Percentiles rank a stretch among this genome's conserved stretches.
These are phyloP conservation scores for Tricholoma sp. DNA, from an alignment of 768 basidiomycete species.

Conservation along the genomic window DNA sequence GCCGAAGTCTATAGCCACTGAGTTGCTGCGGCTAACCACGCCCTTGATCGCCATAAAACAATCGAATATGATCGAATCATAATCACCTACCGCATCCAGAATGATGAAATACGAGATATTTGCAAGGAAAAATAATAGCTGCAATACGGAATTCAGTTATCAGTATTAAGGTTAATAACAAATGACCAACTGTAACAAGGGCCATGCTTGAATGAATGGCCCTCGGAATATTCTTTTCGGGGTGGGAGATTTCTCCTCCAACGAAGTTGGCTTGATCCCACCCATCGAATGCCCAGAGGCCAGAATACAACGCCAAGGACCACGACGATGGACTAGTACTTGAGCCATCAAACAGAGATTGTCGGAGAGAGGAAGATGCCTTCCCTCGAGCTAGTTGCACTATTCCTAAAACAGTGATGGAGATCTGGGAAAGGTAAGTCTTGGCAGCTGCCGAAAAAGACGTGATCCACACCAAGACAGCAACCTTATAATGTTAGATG, in stretches of 20 bases:
- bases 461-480: constrained; percentile 52
- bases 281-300: constrained; percentile 93
- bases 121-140: constrained; percentile 74
- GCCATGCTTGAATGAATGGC: constrained; percentile 90
- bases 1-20: constrained; percentile 90
- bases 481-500: constrained; percentile 36
- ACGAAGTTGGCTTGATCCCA: constrained; percentile 95
- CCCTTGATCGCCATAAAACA: constrained; percentile 27
- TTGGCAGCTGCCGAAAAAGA: neutral
- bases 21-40: constrained; percentile 75
- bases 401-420: constrained; percentile 74
- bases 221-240: constrained; percentile 81
- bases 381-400: constrained; percentile 69
- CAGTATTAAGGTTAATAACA: neutral
- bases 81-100: constrained; percentile 61
- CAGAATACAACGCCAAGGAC: constrained; percentile 92
- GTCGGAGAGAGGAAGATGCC: constrained; percentile 60
- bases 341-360: constrained; percentile 67
- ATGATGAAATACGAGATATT: constrained; percentile 93
- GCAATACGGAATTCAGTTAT: constrained; percentile 5
- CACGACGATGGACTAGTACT: constrained; percentile 78
- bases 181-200: constrained; percentile 57
- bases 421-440: constrained; percentile 37
- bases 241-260: constrained; percentile 79
- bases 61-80: neutral